A percentile compares a stretch with the other conserved stretches of the same genome.
These are phyloP conservation scores for Aspergillus sclerotialis DNA, from an alignment of 2,329 filamentous ascomycete genomes.

Conservation along the genomic window DNA sequence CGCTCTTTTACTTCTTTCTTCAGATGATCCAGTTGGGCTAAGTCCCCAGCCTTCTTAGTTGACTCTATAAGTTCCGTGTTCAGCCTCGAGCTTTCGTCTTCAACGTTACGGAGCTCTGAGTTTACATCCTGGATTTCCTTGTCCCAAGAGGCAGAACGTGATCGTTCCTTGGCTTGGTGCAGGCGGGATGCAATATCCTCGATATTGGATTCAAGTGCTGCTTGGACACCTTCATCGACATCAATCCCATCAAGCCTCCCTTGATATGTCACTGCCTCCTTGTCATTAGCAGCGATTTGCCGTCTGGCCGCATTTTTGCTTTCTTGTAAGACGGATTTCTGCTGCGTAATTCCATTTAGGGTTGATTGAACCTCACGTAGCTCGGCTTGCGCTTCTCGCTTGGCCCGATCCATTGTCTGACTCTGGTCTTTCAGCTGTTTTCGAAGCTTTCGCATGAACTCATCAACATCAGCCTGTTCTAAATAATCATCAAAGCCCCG, in stretches of 20 bases:
- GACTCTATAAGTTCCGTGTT: conserved; percentile 76
- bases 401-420: conserved; percentile 65
- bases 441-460: conserved; percentile 71
- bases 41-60: conserved; percentile 71
- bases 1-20: conserved; percentile 72
- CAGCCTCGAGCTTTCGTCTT: conserved; percentile 65
- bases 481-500: conserved; percentile 77
- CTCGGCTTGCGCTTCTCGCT: conserved; percentile 67
- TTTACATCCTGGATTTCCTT: conserved; percentile 61
- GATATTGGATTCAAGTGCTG: conserved; percentile 66
- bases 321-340: conserved; percentile 64
- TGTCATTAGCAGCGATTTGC: conserved; percentile 67
- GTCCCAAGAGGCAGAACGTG: conserved; percentile 62
- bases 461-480: conserved; percentile 62
- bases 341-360: conserved; percentile 67
- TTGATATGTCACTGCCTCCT: conserved; percentile 60
- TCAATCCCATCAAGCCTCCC: conserved; percentile 64
- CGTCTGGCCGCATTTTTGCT: conserved; percentile 67
- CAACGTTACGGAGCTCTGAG: conserved; percentile 58
- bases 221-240: conserved; percentile 78
- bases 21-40: conserved; percentile 75
- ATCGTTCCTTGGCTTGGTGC: conserved; percentile 54
- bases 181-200: conserved; percentile 62
- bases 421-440: conserved; percentile 73
- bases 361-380: conserved; percentile 63